A percentile compares a stretch with the other conserved stretches of the same genome.
Evolutionary conservation across 2,329 filamentous ascomycete genomes (phyloP).

Genomic region (Massarina eburnea): DNA sequence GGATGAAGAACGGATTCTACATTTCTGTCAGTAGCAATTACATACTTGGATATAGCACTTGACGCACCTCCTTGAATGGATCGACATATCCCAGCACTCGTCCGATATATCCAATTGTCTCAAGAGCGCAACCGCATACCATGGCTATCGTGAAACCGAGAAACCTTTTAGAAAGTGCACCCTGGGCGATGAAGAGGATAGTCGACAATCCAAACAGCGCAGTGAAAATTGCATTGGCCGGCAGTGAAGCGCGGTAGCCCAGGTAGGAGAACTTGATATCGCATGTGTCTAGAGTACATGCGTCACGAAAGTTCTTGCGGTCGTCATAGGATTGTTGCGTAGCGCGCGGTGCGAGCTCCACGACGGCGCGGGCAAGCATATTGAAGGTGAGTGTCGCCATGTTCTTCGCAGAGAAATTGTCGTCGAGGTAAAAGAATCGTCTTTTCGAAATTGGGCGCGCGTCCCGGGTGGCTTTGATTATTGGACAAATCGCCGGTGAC

Average conservation of each 20-base stretch:
- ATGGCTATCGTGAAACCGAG: conserved; percentile 53
- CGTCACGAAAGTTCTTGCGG: conserved; percentile 20
- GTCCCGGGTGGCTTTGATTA: not conserved
- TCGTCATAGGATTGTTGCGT: not conserved
- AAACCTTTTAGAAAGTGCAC: conserved; percentile 41
- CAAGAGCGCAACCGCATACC: conserved; percentile 57
- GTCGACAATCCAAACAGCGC: conserved; percentile 48
- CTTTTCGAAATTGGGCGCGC: not conserved
- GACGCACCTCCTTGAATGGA: conserved; percentile 53
- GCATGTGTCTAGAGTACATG: conserved; percentile 44
- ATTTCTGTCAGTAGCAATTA: conserved; percentile 10
- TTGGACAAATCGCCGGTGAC: too few species aligned
- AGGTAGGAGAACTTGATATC: conserved; percentile 45
- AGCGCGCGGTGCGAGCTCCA: conserved; percentile 7
- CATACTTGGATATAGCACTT: not conserved
- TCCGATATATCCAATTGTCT: conserved; percentile 65
- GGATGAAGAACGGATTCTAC: conserved; percentile 64
- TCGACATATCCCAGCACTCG: conserved; percentile 60
- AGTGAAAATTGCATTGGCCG: conserved; percentile 46
- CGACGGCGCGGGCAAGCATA: not conserved
- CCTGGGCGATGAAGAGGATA: conserved; percentile 41
- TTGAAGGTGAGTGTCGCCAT: not conserved
- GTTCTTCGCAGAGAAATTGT: not conserved
- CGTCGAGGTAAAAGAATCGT: not conserved
- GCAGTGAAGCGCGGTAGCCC: conserved; percentile 47